phyloP scores from a whole-genome alignment of 2,329 filamentous ascomycete species.

The Neofusicoccum parvum region DNA sequence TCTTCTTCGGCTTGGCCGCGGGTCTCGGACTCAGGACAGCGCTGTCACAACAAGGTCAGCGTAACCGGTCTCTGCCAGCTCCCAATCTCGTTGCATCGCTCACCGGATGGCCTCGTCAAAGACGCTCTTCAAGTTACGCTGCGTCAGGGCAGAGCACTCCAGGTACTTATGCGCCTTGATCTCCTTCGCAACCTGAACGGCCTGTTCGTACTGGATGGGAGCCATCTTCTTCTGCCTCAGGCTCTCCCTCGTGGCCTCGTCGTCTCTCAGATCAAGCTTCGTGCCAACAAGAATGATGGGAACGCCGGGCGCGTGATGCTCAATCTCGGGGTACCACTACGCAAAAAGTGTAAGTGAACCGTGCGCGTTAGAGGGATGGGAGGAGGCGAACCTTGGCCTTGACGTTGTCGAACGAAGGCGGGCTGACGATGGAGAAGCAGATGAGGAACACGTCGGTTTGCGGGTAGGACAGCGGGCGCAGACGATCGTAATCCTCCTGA shows the following conservation, averaged over 20 bases:
- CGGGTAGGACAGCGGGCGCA: conserved; percentile 93
- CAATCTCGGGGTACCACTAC: conserved; percentile 96
- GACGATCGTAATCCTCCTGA: conserved; percentile 96
- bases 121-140: conserved; percentile 96
- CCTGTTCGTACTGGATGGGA: conserved; percentile 93
- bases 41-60: conserved; percentile 27
- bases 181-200: conserved; percentile 84
- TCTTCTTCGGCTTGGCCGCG: conserved; percentile 31
- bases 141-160: conserved; percentile 95
- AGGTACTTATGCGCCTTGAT: conserved; percentile 97
- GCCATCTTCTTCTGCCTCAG: conserved; percentile 93
- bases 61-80: background rate
- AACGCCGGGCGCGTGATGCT: conserved; percentile 92
- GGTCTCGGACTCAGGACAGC: conserved; percentile 46
- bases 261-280: conserved; percentile 93
- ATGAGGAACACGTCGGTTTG: conserved; percentile 98
- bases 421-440: conserved; percentile 97
- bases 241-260: conserved; percentile 77
- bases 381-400: conserved; percentile 79
- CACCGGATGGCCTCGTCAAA: conserved; percentile 99
- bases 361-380: conserved; percentile 13
- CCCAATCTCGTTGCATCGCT: conserved; percentile 36
- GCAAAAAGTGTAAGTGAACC: conserved; percentile 27
- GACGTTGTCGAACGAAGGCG: conserved; percentile 97
- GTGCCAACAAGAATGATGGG: conserved; percentile 97